A percentile compares a stretch with the other conserved stretches of the same genome.
These are phyloP conservation scores for Rubia peregrina DNA, from an alignment of 305 asterid genomes.

Conservation along the genomic window DNA sequence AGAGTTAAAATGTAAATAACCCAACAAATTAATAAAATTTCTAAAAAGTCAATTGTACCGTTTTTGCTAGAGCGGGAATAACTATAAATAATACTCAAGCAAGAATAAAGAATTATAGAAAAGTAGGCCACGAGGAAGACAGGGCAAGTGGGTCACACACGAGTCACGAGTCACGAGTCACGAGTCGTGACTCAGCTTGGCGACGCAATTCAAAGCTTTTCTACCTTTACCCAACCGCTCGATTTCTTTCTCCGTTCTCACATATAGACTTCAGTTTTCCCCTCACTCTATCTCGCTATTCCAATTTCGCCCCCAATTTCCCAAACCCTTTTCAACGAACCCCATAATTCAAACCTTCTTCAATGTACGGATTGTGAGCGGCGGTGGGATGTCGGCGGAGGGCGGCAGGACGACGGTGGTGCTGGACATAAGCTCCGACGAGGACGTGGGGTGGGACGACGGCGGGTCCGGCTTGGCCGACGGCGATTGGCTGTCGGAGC, in stretches of 20 bases:
- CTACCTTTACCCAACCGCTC: neutral
- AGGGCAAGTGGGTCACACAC: neutral
- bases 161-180: neutral
- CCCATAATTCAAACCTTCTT: neutral
- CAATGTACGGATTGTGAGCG: too few relatives aligned
- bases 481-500: slow-evolving; percentile 41
- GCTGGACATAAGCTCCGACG: slow-evolving; percentile 79
- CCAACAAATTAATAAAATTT: too few relatives aligned
- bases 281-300: neutral
- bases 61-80: too few relatives aligned
- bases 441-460: slow-evolving; percentile 39
- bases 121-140: neutral
- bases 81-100: neutral
- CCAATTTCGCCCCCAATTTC: neutral
- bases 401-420: slow-evolving; percentile 31
- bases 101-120: neutral
- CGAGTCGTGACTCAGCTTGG: neutral
- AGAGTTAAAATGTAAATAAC: too few relatives aligned
- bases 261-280: neutral
- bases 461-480: slow-evolving; percentile 10
- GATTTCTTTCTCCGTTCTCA: neutral
- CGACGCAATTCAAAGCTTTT: slow-evolving; percentile 1
- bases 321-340: neutral
- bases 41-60: too few relatives aligned
- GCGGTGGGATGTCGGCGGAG: slow-evolving; percentile 25